phyloP scores from a whole-genome alignment of 2,329 filamentous ascomycete species.

The Dactylellina sp. region DNA sequence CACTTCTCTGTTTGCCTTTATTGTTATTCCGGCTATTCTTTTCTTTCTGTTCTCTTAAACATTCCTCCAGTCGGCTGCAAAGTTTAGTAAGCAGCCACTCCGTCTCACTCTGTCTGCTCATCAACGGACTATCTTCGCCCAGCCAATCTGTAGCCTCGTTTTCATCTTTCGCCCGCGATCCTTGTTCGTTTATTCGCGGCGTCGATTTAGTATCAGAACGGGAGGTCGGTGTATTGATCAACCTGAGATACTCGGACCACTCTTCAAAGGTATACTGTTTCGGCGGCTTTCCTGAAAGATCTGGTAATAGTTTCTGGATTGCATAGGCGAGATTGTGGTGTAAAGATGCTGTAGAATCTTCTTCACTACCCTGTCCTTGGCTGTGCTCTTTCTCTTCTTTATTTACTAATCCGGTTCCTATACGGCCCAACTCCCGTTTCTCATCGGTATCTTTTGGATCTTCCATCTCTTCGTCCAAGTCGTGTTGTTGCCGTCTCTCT shows the following conservation, averaged over 20 bases:
- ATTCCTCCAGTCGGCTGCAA: slow-evolving; percentile 72
- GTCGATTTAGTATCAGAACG: slow-evolving; percentile 66
- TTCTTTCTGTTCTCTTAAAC: slow-evolving; percentile 61
- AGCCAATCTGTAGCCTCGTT: slow-evolving; percentile 79
- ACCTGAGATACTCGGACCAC: slow-evolving; percentile 84
- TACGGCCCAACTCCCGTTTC: slow-evolving; percentile 23
- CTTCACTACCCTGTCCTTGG: slow-evolving; percentile 29
- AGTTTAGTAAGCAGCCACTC: slow-evolving; percentile 76
- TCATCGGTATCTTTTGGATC: slow-evolving; percentile 50
- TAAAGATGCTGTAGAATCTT: slow-evolving; percentile 11
- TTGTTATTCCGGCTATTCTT: slow-evolving; percentile 9
- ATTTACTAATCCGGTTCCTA: slow-evolving; percentile 46
- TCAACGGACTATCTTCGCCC: slow-evolving; percentile 75
- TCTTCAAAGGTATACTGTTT: slow-evolving; percentile 82
- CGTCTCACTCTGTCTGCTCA: slow-evolving; percentile 72
- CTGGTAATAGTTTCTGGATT: slow-evolving; percentile 44
- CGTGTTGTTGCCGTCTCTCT: slow-evolving; percentile 64
- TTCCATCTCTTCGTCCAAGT: slow-evolving; percentile 61
- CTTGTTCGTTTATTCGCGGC: slow-evolving; percentile 60
- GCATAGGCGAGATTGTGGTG: slow-evolving; percentile 48
- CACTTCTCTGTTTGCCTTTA: slow-evolving; percentile 41
- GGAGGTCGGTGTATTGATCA: slow-evolving; percentile 67
- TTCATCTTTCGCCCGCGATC: slow-evolving; percentile 70
- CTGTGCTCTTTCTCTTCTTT: slow-evolving; percentile 62
- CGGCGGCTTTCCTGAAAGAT: slow-evolving; percentile 64